Percentiles rank a stretch among this genome's conserved stretches.
Evolutionary conservation across 2,329 filamentous ascomycete genomes (phyloP).

Genomic region (Alternaria postmessia): DNA sequence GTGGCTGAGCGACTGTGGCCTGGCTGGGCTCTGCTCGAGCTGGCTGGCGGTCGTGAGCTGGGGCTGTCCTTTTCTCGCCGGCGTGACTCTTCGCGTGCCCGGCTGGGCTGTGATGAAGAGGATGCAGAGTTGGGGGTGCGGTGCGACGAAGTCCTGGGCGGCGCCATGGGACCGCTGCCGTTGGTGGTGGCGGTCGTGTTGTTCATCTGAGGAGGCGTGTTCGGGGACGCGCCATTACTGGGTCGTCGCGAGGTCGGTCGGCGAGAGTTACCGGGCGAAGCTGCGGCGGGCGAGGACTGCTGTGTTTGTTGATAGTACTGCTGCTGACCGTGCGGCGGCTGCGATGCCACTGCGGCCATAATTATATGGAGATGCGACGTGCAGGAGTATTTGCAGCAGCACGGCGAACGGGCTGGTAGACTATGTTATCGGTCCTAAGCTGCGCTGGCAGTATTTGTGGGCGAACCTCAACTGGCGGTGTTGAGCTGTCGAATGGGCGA

Average conservation of each 20-base stretch:
- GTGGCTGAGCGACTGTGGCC: slow-evolving; percentile 56
- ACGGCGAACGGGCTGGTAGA: slow-evolving; percentile 8
- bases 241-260: slow-evolving; percentile 43
- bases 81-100: slow-evolving; percentile 48
- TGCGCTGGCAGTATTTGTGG: slow-evolving; percentile 19
- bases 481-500: slow-evolving; percentile 28
- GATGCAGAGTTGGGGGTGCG: slow-evolving; percentile 49
- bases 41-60: slow-evolving; percentile 48
- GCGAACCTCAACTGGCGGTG: slow-evolving; percentile 20
- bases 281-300: slow-evolving; percentile 28
- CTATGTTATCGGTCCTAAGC: slow-evolving; percentile 13
- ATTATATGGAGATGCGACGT: slow-evolving; percentile 15
- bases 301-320: slow-evolving; percentile 43
- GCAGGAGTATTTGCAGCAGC: neutral
- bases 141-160: slow-evolving; percentile 81
- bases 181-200: slow-evolving; percentile 63
- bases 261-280: slow-evolving; percentile 49
- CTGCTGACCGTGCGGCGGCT: slow-evolving; percentile 45
- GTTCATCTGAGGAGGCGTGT: slow-evolving; percentile 53
- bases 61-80: slow-evolving; percentile 59
- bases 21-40: slow-evolving; percentile 47
- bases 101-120: slow-evolving; percentile 37
- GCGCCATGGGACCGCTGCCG: slow-evolving; percentile 70
- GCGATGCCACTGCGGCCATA: slow-evolving; percentile 51
- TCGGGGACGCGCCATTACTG: slow-evolving; percentile 54